These are phyloP conservation scores for Podospora anserina DNA, from an alignment of 495 filamentous ascomycete genomes.

Conservation along the genomic window DNA sequence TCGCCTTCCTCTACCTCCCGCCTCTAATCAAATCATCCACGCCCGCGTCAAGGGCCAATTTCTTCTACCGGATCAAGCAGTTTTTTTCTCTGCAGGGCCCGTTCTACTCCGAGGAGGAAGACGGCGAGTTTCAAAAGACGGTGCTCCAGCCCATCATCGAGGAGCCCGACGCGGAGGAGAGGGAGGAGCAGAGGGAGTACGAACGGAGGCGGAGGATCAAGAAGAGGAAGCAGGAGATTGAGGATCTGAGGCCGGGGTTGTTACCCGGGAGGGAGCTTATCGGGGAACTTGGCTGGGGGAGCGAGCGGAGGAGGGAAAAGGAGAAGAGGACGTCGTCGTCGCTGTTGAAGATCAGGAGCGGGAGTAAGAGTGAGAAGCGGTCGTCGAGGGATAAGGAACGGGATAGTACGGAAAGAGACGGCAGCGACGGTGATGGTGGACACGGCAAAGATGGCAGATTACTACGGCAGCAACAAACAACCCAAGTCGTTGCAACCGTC, in stretches of 20 bases:
- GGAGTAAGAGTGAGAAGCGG: not conserved
- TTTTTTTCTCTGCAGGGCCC: not conserved
- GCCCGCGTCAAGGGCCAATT: not conserved
- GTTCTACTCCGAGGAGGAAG: not conserved
- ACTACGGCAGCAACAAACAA: constrained; percentile 50
- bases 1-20: constrained; percentile 49
- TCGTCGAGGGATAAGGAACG: not conserved
- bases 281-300: too few species aligned
- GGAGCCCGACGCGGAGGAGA: constrained; percentile 17
- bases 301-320: not conserved
- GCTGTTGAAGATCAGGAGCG: not conserved
- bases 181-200: constrained; percentile 12
- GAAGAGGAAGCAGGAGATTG: constrained; percentile 2
- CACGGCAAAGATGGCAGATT: constrained; percentile 69
- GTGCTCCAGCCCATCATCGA: constrained; percentile 19
- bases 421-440: constrained; percentile 50
- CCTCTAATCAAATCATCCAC: constrained; percentile 15
- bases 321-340: not conserved
- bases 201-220: constrained; percentile 4
- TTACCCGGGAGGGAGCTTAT: too few species aligned
- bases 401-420: constrained; percentile 14
- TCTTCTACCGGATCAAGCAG: not conserved
- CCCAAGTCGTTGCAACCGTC: constrained; percentile 43
- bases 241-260: too few species aligned
- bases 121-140: not conserved